Conservation (phyloP, 1,139 yeast species). For the Nakaseomyces delphensis region DNA sequence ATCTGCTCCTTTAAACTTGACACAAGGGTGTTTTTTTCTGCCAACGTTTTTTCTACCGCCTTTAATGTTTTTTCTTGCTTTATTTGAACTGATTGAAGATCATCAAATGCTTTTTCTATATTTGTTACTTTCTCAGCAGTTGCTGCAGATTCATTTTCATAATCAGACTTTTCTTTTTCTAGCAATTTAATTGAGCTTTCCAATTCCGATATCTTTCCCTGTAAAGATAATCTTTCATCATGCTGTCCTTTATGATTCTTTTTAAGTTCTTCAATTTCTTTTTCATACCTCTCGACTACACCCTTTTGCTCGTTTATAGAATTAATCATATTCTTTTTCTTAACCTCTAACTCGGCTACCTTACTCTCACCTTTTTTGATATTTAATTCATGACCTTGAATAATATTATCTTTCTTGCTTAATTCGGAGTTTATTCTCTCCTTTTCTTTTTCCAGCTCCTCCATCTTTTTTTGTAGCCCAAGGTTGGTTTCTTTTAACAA, state of each 20-base stretch:
- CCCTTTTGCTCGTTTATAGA: not conserved
- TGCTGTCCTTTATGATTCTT: not conserved
- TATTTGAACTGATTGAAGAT: slow-evolving; percentile 4
- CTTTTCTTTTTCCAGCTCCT: slow-evolving; percentile 3
- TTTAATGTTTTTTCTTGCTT: slow-evolving; percentile 8
- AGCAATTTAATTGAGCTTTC: slow-evolving; percentile 7
- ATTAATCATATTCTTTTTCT: slow-evolving; percentile 5
- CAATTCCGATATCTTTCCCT: slow-evolving; percentile 6
- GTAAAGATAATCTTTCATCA: slow-evolving; percentile 2
- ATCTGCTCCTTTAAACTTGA: not conserved
- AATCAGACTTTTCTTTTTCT: slow-evolving; percentile 7
- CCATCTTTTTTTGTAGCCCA: not conserved
- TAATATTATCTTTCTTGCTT: too few relatives aligned
- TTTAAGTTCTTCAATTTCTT: slow-evolving; percentile 8
- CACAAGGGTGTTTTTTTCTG: not conserved
- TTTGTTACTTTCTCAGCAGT: not conserved
- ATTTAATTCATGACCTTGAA: slow-evolving; percentile 4
- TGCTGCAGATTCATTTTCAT: not conserved
- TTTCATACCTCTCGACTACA: not conserved
- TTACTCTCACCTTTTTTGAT: slow-evolving; percentile 3
- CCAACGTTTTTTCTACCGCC: not conserved
- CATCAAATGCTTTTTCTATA: not conserved
- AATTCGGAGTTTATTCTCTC: not conserved
- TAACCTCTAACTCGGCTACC: slow-evolving; percentile 1
- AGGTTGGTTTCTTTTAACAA: not conserved